Evolutionary conservation across 208 protist genomes (phyloP).

Genomic region (Trypanosoma caninum): DNA sequence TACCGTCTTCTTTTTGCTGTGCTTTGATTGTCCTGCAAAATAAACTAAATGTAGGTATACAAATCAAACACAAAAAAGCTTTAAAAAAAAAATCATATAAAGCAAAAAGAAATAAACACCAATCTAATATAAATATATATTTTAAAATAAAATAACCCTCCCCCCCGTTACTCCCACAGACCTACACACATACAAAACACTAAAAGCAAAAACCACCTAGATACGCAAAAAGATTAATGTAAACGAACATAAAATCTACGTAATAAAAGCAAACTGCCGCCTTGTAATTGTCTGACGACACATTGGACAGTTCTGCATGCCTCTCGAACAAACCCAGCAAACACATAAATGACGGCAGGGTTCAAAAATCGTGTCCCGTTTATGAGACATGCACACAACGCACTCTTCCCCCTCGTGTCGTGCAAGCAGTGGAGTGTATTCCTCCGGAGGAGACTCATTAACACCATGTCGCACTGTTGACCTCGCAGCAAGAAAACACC

Average conservation of each 20-base stretch:
- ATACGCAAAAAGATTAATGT: not conserved
- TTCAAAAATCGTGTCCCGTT: constrained; percentile 61
- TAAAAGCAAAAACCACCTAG: constrained; percentile 13
- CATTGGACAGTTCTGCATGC: constrained; percentile 39
- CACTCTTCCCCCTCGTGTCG: constrained; percentile 61
- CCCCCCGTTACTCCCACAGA: too few relatives aligned
- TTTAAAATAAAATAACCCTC: too few relatives aligned
- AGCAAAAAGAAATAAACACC: constrained; percentile 6
- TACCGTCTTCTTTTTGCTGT: too few relatives aligned
- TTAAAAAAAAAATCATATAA: not conserved
- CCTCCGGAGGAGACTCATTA: constrained; percentile 32
- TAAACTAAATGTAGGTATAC: constrained; percentile 11
- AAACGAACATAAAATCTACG: constrained; percentile 17
- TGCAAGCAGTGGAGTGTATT: constrained; percentile 48
- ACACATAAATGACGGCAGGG: constrained; percentile 67
- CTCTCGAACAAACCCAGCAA: constrained; percentile 61
- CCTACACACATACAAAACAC: constrained; percentile 11
- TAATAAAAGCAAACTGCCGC: constrained; percentile 57
- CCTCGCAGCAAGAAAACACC: constrained; percentile 4
- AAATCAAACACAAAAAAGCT: not conserved
- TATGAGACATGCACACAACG: constrained; percentile 56
- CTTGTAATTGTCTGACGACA: constrained; percentile 38
- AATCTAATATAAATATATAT: too few relatives aligned
- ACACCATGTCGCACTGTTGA: constrained; percentile 11
- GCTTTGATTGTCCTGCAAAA: too few relatives aligned